Evolutionary conservation across 2,329 filamentous ascomycete species (phyloP).

Genomic region (Colletotrichum plurivorum): DNA sequence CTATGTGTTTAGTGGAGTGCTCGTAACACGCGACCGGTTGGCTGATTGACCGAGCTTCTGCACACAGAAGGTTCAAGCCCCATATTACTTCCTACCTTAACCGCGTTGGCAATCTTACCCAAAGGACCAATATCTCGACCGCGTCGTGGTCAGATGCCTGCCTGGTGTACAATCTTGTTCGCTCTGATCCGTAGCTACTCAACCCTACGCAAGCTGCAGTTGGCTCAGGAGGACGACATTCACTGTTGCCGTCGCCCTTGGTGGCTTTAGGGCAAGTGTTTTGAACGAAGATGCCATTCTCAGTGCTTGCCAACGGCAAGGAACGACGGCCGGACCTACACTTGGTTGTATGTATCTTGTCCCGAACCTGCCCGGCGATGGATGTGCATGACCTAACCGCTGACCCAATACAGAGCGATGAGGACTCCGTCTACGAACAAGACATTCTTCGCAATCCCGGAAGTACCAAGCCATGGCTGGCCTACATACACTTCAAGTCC

Average conservation of each 20-base stretch:
- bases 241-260: background rate
- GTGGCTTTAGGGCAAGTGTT: background rate
- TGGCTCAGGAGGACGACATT: background rate
- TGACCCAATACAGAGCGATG: constrained; percentile 74
- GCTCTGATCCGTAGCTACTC: too few relatives aligned
- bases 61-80: too few relatives aligned
- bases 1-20: too few relatives aligned
- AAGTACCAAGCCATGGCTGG: constrained; percentile 93
- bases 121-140: too few relatives aligned
- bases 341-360: constrained; percentile 59
- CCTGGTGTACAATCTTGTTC: too few relatives aligned
- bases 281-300: constrained; percentile 35
- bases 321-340: constrained; percentile 63
- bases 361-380: background rate
- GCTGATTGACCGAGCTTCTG: too few relatives aligned
- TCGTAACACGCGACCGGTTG: too few relatives aligned
- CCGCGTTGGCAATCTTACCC: too few relatives aligned
- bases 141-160: too few relatives aligned
- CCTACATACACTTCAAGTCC: constrained; percentile 92
- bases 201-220: too few relatives aligned
- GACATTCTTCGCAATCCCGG: constrained; percentile 89
- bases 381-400: constrained; percentile 21
- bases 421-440: constrained; percentile 96
- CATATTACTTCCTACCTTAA: too few relatives aligned
- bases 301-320: constrained; percentile 50